Base-by-base conservation (phyloP, 2,329 filamentous ascomycete species). In the Epichloe scottii region DNA sequence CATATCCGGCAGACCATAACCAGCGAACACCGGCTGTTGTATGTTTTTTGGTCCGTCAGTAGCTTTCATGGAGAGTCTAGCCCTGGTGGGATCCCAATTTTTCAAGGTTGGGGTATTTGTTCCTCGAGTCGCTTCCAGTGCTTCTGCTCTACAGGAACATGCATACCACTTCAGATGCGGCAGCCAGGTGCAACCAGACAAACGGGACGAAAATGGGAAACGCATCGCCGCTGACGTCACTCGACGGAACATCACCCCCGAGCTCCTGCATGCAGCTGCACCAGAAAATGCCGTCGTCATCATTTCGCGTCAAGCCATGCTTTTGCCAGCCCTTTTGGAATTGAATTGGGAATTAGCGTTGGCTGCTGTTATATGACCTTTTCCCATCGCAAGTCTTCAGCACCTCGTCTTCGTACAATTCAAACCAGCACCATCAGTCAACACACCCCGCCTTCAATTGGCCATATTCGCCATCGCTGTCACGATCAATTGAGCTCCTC, bases 161-260 rank as follows among this genome's bases (percentile, higher is more conserved):
- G 3, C 76, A 59, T 87, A 82, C 84, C 84, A 88, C 69, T 88
- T 84, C 60, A 86, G 87, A 14, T 75, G 79, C 66, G 88, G 82
- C 64, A 87, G 75, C 67, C 26, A 8, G 26, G 26, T 8, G 26
- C 7, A 26, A 26, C 26, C 2, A 26, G 26, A 26, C 26, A 26
- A 26, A 26, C 26, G 7, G 26, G 26, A 30, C 26, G 26, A 30
- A 30, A 30, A 30, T 30, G 26, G 26, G 26, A 30, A 30, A 42
- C 21, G 39, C 39, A 10, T 40, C 49, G 44, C 44, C 38, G 33
- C 41, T 52, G 51, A 52, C 51, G 51, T 52, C 51, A 52, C n/a
- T 11, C 5, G 15, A 5, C 40, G 40, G 33, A 44, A 41, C 26
- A 30, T 8, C 26, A 30, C 26, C 2, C 26, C 48, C 8, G 15